These are phyloP conservation scores for Cladosporium sp. DNA, from an alignment of 2,329 filamentous ascomycete species.

Conservation along the genomic window DNA sequence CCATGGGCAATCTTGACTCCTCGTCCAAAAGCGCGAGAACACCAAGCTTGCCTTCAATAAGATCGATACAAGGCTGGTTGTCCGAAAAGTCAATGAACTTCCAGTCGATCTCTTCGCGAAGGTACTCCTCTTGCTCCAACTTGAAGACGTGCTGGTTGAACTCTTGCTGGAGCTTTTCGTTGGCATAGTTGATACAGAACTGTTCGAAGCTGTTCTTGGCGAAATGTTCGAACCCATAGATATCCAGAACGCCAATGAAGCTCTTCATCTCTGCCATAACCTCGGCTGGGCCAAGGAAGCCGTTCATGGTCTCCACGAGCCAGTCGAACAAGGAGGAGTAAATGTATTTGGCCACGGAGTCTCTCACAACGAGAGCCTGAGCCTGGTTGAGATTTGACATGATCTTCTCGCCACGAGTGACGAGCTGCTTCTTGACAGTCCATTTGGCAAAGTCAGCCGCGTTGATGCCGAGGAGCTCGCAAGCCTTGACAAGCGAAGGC, in stretches of 20 bases:
- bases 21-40: slow-evolving; percentile 90
- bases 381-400: slow-evolving; percentile 91
- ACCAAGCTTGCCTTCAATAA: slow-evolving; percentile 96
- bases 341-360: slow-evolving; percentile 97
- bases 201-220: slow-evolving; percentile 98
- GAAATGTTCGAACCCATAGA: slow-evolving; percentile 98
- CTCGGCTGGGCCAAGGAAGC: slow-evolving; percentile 81
- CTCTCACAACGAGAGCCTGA: slow-evolving; percentile 88
- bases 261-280: slow-evolving; percentile 76
- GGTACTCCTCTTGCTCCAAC: slow-evolving; percentile 96
- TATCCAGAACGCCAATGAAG: slow-evolving; percentile 98
- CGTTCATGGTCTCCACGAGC: slow-evolving; percentile 97
- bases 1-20: slow-evolving; percentile 94
- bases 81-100: slow-evolving; percentile 99
- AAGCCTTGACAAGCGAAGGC: slow-evolving; percentile 76
- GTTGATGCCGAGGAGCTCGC: slow-evolving; percentile 82
- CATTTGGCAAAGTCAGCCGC: slow-evolving; percentile 86
- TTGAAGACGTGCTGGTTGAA: slow-evolving; percentile 99
- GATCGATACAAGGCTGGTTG: slow-evolving; percentile 97
- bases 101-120: slow-evolving; percentile 97
- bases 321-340: slow-evolving; percentile 98
- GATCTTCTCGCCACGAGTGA: slow-evolving; percentile 96
- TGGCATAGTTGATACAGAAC: slow-evolving; percentile 99
- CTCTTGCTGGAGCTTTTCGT: slow-evolving; percentile 98
- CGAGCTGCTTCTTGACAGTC: slow-evolving; percentile 98